Base-by-base conservation (phyloP, 2,329 filamentous ascomycete genomes). In the Neofusicoccum umdonicola region DNA sequence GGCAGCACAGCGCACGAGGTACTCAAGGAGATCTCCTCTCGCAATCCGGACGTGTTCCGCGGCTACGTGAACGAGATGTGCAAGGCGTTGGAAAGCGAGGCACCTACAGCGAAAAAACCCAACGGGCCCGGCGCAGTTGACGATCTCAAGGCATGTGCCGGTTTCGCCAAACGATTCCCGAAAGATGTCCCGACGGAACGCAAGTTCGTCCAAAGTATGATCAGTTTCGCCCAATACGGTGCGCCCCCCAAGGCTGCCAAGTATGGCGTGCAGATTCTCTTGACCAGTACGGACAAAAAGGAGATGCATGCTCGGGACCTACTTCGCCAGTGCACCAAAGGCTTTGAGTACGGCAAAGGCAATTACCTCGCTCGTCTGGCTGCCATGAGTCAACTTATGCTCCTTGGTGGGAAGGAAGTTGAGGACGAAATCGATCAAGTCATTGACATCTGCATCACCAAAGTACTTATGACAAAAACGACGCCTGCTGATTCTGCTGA, bases 11-110 rank as follows among this genome's bases (percentile, higher is more conserved):
- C 95, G 1, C 93, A 97, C 72, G 91, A 96, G 72, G 85, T 98
- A 62, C 84, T 98, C 54, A 94, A 92, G 71, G 91, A 97, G 73
- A 97, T 98, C 35, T 98, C 95, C 0, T 88, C 91, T 62, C 87
- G 88, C 51, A 95, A 95, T 68, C 93, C 95, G 0, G 90, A 94
- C 65, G 87, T 98, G 8, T 93, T 99, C 80, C 94, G 95, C 73
- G 91, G 92, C 1, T 94, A 98, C 69, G 90, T 97, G 5, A 91
- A 92, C 66, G 93, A 96, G 67, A 86, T 99, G 52, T 97, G 93
- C 79, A 92, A 91, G 73, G 89, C 93, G 65, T 85, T 99, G 17
- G 87, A 93, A 68, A 87, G 91, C 31, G 89, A 93, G 71, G 90
- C 91, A 1, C 95, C 95, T 0, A 88, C 87, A 3, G 83, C 86